These are phyloP conservation scores for Xerocomus potaroensis DNA, from an alignment of 768 basidiomycete genomes.

Conservation along the genomic window DNA sequence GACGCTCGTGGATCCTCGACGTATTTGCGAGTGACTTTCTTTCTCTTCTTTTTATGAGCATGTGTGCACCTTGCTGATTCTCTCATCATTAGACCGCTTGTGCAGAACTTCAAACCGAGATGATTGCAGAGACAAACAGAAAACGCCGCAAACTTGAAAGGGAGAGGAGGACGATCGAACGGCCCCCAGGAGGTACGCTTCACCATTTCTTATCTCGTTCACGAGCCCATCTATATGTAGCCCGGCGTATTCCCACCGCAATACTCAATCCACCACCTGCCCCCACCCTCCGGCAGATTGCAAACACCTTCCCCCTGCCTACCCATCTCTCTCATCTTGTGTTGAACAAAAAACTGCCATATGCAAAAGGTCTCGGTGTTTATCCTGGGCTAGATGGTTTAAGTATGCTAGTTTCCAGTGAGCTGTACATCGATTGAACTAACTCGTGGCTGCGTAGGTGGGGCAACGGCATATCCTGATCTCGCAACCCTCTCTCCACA, in stretches of 20 bases:
- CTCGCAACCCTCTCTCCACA: constrained; percentile 38
- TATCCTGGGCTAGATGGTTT: constrained; percentile 20
- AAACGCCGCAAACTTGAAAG: constrained; percentile 83
- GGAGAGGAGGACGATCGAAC: constrained; percentile 73
- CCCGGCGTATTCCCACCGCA: constrained; percentile 56
- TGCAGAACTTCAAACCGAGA: constrained; percentile 77
- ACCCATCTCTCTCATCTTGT: constrained; percentile 22
- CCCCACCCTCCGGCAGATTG: constrained; percentile 63
- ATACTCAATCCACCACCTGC: constrained; percentile 49
- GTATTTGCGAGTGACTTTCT: constrained; percentile 1
- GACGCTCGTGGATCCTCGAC: background rate
- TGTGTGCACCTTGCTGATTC: constrained; percentile 6
- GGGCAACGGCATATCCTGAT: constrained; percentile 33
- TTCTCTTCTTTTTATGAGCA: background rate
- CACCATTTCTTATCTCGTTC: background rate
- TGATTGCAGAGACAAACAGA: constrained; percentile 86
- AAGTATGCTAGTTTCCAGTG: constrained; percentile 8
- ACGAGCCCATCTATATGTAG: constrained; percentile 22
- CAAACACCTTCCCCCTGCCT: constrained; percentile 54
- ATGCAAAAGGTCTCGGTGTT: constrained; percentile 13
- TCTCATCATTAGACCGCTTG: constrained; percentile 51
- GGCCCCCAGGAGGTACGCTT: constrained; percentile 66
- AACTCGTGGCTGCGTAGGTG: constrained; percentile 39
- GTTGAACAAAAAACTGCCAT: constrained; percentile 18
- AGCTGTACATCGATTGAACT: constrained; percentile 4